Conservation (phyloP, 148 eudicot genomes). For the Nepenthes gracilis region DNA sequence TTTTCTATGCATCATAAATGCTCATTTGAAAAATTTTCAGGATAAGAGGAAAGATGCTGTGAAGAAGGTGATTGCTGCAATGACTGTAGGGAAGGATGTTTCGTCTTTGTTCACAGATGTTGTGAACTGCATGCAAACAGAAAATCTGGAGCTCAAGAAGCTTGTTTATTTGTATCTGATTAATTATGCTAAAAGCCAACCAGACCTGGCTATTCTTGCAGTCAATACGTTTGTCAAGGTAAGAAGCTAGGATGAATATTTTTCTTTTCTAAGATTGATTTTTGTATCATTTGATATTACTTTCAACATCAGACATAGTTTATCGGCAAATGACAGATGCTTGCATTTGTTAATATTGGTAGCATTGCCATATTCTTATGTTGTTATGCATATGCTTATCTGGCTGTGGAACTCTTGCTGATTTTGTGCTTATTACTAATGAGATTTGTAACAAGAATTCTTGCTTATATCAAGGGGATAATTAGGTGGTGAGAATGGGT, state of each 20-base stretch:
- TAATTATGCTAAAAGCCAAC: conserved; percentile 98
- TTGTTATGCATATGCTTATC: too few species aligned
- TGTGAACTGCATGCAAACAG: conserved; percentile 99
- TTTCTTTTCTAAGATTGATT: background rate
- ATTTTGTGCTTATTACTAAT: too few species aligned
- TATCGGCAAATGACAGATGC: too few species aligned
- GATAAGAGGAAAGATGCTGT: conserved; percentile 99
- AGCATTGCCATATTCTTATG: too few species aligned
- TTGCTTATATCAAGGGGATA: too few species aligned
- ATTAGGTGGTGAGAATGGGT: too few species aligned
- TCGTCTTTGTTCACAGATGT: conserved; percentile 97
- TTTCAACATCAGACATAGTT: too few species aligned
- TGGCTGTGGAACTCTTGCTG: too few species aligned
- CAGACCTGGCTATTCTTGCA: conserved; percentile 95
- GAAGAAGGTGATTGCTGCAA: conserved; percentile 98
- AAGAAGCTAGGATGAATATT: conserved; percentile 5
- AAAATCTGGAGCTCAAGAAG: conserved; percentile 94
- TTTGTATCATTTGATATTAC: background rate
- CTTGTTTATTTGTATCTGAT: conserved; percentile 94
- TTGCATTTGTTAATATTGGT: too few species aligned
- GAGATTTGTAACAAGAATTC: too few species aligned
- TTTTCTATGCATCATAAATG: too few species aligned
- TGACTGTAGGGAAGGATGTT: conserved; percentile 99
- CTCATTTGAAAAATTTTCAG: conserved; percentile 19
- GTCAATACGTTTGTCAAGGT: conserved; percentile 99